A percentile compares a stretch with the other conserved stretches of the same genome.
phyloP scores from a whole-genome alignment of 2,329 filamentous ascomycete genomes.

The Paecilomyces variotii region DNA sequence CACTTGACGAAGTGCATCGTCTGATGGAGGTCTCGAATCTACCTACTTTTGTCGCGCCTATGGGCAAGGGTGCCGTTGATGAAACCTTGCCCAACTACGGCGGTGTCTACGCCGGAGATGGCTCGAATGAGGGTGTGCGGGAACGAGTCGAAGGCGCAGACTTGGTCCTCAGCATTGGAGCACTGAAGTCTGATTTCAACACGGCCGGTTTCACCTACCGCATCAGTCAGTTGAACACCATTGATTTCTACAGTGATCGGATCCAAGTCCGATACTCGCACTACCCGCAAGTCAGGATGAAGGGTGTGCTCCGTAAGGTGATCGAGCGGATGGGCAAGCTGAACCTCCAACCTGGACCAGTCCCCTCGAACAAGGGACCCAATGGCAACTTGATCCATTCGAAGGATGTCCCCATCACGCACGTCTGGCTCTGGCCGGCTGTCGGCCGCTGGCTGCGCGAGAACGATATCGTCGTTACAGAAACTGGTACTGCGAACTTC shows the following conservation, averaged over 20 bases:
- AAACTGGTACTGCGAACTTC: constrained; percentile 83
- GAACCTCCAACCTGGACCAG: constrained; percentile 45
- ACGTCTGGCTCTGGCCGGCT: constrained; percentile 62
- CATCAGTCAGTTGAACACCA: constrained; percentile 68
- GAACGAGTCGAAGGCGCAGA: constrained; percentile 34
- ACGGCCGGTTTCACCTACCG: constrained; percentile 72
- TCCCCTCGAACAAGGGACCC: constrained; percentile 47
- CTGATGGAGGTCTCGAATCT: constrained; percentile 65
- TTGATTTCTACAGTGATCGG: constrained; percentile 73
- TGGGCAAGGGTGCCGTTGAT: constrained; percentile 79
- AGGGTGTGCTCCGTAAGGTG: constrained; percentile 67
- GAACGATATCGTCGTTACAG: constrained; percentile 72
- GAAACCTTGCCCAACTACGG: constrained; percentile 69
- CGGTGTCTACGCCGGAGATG: constrained; percentile 77
- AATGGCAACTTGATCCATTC: constrained; percentile 21
- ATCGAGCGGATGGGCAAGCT: constrained; percentile 51
- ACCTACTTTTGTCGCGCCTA: constrained; percentile 80
- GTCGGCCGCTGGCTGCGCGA: constrained; percentile 64
- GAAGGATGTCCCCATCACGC: constrained; percentile 36
- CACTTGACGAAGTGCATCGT: constrained; percentile 62
- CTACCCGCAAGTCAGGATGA: constrained; percentile 72
- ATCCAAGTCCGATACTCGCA: constrained; percentile 70
- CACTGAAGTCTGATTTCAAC: constrained; percentile 40
- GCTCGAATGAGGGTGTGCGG: constrained; percentile 50
- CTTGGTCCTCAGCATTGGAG: constrained; percentile 35